These are phyloP conservation scores for Saturnispora zaruensis DNA, from an alignment of 805 yeast species.

Conservation along the genomic window DNA sequence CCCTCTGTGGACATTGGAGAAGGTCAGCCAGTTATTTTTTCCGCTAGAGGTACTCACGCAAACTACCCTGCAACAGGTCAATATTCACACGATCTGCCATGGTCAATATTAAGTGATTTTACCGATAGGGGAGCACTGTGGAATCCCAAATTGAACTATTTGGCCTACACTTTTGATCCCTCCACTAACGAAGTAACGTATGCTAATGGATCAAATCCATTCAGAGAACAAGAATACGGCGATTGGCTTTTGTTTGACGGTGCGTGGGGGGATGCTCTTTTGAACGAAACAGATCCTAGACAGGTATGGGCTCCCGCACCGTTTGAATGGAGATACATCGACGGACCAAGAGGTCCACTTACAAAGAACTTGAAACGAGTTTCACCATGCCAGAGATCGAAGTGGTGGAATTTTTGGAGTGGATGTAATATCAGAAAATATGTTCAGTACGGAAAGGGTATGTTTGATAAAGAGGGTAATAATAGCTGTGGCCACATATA, in stretches of 20 bases:
- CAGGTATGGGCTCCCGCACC: slow-evolving; percentile 83
- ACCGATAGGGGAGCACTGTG: slow-evolving; percentile 93
- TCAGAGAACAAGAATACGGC: slow-evolving; percentile 47
- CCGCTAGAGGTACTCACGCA: slow-evolving; percentile 96
- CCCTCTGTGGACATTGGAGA: slow-evolving; percentile 20
- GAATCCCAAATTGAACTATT: slow-evolving; percentile 80
- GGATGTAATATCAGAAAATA: slow-evolving; percentile 73
- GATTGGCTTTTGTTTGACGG: slow-evolving; percentile 79
- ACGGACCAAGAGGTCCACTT: slow-evolving; percentile 90
- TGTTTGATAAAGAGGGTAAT: slow-evolving; percentile 74
- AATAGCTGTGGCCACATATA: slow-evolving; percentile 54
- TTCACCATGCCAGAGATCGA: slow-evolving; percentile 71
- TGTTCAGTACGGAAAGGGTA: slow-evolving; percentile 75
- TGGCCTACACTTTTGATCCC: slow-evolving; percentile 59
- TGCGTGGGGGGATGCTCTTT: slow-evolving; percentile 82
- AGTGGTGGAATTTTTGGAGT: slow-evolving; percentile 88
- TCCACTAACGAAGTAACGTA: slow-evolving; percentile 39
- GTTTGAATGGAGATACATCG: slow-evolving; percentile 83
- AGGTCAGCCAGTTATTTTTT: slow-evolving; percentile 65
- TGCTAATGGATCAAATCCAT: slow-evolving; percentile 38
- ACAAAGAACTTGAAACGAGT: slow-evolving; percentile 62
- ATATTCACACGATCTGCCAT: slow-evolving; percentile 92
- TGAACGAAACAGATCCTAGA: slow-evolving; percentile 60
- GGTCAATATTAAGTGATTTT: slow-evolving; percentile 81
- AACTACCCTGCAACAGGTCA: slow-evolving; percentile 95